Base-by-base conservation (phyloP, 805 yeast species). In the Candida jianshihensis region DNA sequence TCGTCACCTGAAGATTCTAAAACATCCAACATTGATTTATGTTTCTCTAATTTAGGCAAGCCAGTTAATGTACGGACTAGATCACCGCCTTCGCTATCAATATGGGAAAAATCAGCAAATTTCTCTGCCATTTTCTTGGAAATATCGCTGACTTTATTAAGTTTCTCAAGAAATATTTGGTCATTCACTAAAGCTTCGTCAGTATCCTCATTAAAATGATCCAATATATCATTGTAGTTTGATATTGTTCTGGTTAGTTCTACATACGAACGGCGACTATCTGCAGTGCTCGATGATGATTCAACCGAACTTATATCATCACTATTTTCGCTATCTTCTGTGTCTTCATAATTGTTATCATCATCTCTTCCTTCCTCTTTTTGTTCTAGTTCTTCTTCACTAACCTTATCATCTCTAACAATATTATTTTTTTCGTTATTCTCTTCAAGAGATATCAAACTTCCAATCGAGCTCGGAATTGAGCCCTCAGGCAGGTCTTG, bases 61-160 rank as follows among this genome's bases (percentile, higher is more conserved):
- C 70, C 72, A 1, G 73, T 67, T 18, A 68, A 44, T 0, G 65
- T 54, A 22, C 72, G 53, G 20, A 69, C 67, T 15, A 68, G 42
- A 26, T 57, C 59, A 0, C 66, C 68, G 13, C 64, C 61, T 34
- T 60, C 64, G 12, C 57, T 60, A 15, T 64, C 68, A 17, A 42
- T 41, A 22, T 43, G 49, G 4, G 67, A 66, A n/a, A 60, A 58
- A 28, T 56, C 60, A 15, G 46, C 42, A 30, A 56, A 37, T 14
- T 46, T 41, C 10, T 32, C 18, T 15, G 53, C 39, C 21, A 56
- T 43, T n/a, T 37, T 41, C 11, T 46, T 31, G 2, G 48, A 42
- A 7, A 41, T 25, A n/a, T 53, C 57, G 20, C 53, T 45, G 4
- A 57, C 42, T 26, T 39, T 43, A 33, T 38, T 46, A 29, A 48